Conservation (phyloP, 192 early-diverging fungal species). For the Chytriomyces hyalinus region DNA sequence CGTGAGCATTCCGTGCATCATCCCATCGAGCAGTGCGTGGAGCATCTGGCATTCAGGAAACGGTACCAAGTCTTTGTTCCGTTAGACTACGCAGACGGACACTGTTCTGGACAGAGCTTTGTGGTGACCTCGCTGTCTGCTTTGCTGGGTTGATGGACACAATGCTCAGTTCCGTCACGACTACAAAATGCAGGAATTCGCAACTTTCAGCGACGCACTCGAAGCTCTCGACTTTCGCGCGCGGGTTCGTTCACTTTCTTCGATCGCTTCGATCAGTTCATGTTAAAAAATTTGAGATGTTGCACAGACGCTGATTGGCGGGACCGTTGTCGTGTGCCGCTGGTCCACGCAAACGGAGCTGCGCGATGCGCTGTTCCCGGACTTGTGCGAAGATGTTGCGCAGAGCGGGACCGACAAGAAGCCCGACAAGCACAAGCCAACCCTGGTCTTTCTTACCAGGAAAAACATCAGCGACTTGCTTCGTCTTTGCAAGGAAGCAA, state of each 20-base stretch:
- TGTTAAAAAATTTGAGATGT: too few species aligned
- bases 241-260: too few species aligned
- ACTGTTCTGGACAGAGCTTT: not conserved
- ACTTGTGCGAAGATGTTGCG: not conserved
- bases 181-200: slow-evolving; percentile 50
- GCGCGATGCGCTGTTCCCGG: slow-evolving; percentile 42
- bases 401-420: not conserved
- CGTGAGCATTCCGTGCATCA: too few species aligned
- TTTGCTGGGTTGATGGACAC: slow-evolving; percentile 47
- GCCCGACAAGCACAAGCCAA: not conserved
- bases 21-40: too few species aligned
- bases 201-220: slow-evolving; percentile 55
- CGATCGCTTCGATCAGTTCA: too few species aligned
- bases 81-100: too few species aligned
- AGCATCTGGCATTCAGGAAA: too few species aligned
- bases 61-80: too few species aligned
- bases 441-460: slow-evolving; percentile 53
- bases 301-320: slow-evolving; percentile 61
- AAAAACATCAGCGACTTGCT: slow-evolving; percentile 77
- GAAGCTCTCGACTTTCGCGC: slow-evolving; percentile 61
- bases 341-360: slow-evolving; percentile 47
- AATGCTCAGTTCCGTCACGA: too few species aligned
- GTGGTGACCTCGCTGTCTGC: slow-evolving; percentile 25
- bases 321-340: slow-evolving; percentile 57
- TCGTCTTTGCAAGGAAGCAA: slow-evolving; percentile 74